phyloP scores from a whole-genome alignment of 768 basidiomycete species.

The Podaxis mareebaensis region DNA sequence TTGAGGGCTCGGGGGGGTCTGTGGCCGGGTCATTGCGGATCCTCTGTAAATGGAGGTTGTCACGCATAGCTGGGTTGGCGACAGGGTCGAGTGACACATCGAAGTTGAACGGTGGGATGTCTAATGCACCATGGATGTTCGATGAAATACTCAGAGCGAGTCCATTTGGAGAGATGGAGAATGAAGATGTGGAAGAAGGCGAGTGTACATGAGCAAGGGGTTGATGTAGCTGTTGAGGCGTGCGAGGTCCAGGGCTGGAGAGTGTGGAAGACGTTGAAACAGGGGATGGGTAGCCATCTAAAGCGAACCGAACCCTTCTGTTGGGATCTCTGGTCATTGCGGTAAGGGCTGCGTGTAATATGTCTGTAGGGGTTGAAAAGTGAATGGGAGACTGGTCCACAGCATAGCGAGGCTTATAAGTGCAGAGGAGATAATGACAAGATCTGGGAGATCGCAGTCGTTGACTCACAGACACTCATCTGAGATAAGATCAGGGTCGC shows the following conservation, averaged over 20 bases:
- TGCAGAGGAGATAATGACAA: background rate
- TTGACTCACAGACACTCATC: slow-evolving; percentile 8
- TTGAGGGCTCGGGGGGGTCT: too few species aligned
- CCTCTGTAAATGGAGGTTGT: background rate
- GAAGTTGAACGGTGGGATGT: background rate
- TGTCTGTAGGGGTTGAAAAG: background rate
- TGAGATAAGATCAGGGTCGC: background rate
- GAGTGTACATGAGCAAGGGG: background rate
- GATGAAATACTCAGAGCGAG: background rate
- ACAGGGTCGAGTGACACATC: slow-evolving; percentile 4
- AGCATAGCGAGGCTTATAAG: background rate
- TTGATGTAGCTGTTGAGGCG: background rate
- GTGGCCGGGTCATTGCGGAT: background rate
- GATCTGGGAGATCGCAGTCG: background rate
- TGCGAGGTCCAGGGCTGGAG: slow-evolving; percentile 8
- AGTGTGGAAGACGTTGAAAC: slow-evolving; percentile 7
- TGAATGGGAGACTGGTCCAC: background rate
- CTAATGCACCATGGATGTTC: background rate
- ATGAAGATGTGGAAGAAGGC: background rate
- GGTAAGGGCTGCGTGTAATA: background rate
- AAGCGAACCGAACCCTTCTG: slow-evolving; percentile 10
- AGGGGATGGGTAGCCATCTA: background rate
- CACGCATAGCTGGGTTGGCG: background rate
- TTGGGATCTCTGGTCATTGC: background rate
- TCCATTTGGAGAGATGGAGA: background rate